Evolutionary conservation across 805 yeast species (phyloP).

Genomic region (Saccharomyces paradoxus): DNA sequence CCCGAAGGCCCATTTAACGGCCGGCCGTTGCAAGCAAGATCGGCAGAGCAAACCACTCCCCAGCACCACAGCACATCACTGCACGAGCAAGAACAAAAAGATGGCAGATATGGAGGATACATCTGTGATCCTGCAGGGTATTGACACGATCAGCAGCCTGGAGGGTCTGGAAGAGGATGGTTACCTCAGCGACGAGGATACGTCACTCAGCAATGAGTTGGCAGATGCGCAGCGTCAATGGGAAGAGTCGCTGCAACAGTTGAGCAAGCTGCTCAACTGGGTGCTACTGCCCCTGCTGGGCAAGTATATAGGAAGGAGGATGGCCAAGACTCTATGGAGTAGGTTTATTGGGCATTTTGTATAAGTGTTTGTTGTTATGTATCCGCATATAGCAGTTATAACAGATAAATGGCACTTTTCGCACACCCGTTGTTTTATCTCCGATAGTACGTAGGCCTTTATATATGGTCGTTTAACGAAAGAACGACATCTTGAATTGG

Average conservation of each 20-base stretch:
- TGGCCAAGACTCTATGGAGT: slow-evolving; percentile 36
- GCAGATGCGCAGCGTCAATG: slow-evolving; percentile 58
- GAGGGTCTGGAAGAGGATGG: slow-evolving; percentile 1
- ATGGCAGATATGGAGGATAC: not conserved
- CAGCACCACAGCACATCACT: not conserved
- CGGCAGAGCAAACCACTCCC: not conserved
- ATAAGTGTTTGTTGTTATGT: not conserved
- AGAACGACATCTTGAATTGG: not conserved
- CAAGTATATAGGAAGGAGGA: slow-evolving; percentile 55
- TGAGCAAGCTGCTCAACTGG: slow-evolving; percentile 48
- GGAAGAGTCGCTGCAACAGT: slow-evolving; percentile 59
- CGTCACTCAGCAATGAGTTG: slow-evolving; percentile 20
- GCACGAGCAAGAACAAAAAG: not conserved
- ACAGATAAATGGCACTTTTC: not conserved
- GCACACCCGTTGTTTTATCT: not conserved
- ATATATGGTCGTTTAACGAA: not conserved
- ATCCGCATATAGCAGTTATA: not conserved
- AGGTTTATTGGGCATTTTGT: slow-evolving; percentile 14
- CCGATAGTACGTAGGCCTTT: not conserved
- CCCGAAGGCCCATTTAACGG: not conserved
- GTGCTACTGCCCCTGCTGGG: slow-evolving; percentile 61
- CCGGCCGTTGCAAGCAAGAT: not conserved
- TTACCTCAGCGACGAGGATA: not conserved
- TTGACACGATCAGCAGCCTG: slow-evolving; percentile 1
- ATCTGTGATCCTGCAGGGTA: not conserved